Percentiles rank a stretch among this genome's conserved stretches.
These are phyloP conservation scores for Ustilago trichophora DNA, from an alignment of 1,284 basidiomycete genomes.

Conservation along the genomic window DNA sequence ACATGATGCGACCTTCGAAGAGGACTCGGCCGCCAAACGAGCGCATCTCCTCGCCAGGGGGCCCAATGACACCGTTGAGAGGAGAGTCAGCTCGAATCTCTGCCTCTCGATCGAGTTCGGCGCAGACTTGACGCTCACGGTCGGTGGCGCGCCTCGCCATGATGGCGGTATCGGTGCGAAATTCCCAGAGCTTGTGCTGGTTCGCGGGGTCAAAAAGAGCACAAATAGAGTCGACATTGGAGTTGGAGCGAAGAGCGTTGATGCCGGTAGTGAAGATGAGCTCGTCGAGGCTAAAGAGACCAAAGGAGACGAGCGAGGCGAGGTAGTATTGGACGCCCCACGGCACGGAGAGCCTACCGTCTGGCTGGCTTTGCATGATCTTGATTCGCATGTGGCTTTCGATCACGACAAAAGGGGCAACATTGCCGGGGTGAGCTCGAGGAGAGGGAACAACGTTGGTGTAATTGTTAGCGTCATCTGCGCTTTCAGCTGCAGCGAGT, in stretches of 20 bases:
- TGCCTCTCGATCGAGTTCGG: slow-evolving; percentile 33
- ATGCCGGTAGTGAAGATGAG: slow-evolving; percentile 12
- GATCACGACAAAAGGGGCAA: slow-evolving; percentile 12
- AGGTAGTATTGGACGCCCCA: slow-evolving; percentile 35
- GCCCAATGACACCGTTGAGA: slow-evolving; percentile 30
- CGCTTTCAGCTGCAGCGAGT: neutral
- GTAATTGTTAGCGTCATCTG: neutral
- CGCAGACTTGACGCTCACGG: slow-evolving; percentile 12
- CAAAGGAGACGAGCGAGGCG: slow-evolving; percentile 22
- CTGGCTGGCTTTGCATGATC: slow-evolving; percentile 12
- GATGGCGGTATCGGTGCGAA: neutral
- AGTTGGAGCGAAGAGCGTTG: slow-evolving; percentile 15
- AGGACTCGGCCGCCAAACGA: slow-evolving; percentile 27
- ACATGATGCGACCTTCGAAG: slow-evolving; percentile 28
- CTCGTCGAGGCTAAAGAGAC: slow-evolving; percentile 12
- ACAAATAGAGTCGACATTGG: slow-evolving; percentile 10
- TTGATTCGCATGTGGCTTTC: slow-evolving; percentile 8
- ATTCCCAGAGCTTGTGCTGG: slow-evolving; percentile 18
- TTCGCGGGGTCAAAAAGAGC: slow-evolving; percentile 11
- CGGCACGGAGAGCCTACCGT: slow-evolving; percentile 16
- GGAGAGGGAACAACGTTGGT: neutral
- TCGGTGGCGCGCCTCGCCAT: slow-evolving; percentile 15
- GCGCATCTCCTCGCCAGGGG: slow-evolving; percentile 26
- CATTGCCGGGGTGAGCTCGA: neutral
- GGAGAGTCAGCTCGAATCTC: slow-evolving; percentile 1